These are phyloP conservation scores for Fusarium fujikuroi DNA, from an alignment of 2,329 filamentous ascomycete species.

Conservation along the genomic window DNA sequence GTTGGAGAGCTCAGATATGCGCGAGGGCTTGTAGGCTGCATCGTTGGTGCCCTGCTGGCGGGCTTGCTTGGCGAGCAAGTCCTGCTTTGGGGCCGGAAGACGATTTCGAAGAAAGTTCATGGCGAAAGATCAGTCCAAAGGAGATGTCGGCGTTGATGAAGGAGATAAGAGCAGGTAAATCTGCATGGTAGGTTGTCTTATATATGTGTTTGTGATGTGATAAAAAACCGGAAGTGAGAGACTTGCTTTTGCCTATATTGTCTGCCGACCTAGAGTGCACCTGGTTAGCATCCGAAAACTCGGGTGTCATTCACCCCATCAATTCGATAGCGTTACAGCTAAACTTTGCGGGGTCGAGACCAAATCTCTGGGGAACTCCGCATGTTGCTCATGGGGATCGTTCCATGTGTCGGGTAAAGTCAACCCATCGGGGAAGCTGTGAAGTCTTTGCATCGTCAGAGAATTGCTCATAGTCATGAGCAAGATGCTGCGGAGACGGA, in stretches of 20 bases:
- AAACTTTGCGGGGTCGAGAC: conserved; percentile 3
- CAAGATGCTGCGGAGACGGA: neutral
- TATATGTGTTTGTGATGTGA: neutral
- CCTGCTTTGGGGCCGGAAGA: neutral
- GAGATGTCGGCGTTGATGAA: accelerated
- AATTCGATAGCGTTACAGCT: conserved; percentile 3
- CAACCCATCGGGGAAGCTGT: neutral
- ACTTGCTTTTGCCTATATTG: neutral
- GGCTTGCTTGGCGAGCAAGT: conserved; percentile 21
- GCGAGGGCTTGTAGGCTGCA: conserved; percentile 39
- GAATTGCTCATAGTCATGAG: neutral
- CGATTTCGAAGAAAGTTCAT: conserved; percentile 17
- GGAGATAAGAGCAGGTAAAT: neutral
- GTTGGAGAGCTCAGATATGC: conserved; percentile 44
- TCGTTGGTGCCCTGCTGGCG: conserved; percentile 24
- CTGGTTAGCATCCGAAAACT: neutral
- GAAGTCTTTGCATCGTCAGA: neutral
- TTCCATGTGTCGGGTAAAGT: neutral
- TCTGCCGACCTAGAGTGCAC: neutral
- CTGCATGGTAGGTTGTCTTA: neutral
- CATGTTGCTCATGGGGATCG: neutral
- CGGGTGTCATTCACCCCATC: neutral
- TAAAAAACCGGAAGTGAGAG: neutral
- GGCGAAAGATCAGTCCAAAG: accelerated
- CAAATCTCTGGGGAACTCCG: conserved; percentile 3